phyloP scores from a whole-genome alignment of 176 grass and related monocot species.

The Zea luxurians region DNA sequence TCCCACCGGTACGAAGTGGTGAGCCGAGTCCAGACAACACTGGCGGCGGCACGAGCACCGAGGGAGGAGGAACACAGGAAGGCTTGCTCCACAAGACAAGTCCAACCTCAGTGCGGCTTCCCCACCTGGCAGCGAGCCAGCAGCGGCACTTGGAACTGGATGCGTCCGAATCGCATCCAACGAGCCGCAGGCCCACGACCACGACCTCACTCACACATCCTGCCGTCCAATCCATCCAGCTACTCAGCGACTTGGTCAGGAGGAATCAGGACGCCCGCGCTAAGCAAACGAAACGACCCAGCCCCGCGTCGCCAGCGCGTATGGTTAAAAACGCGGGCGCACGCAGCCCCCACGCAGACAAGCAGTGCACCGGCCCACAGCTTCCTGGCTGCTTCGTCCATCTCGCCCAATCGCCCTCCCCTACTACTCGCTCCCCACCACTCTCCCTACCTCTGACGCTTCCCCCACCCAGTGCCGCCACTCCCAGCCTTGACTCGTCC shows the following conservation, averaged over 20 bases:
- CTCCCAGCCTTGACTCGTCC: slow-evolving; percentile 8
- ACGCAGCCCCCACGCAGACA: background rate
- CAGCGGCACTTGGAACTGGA: background rate
- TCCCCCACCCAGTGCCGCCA: background rate
- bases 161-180: background rate
- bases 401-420: background rate
- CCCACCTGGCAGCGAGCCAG: background rate
- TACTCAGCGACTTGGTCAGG: background rate
- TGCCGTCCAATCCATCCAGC: background rate
- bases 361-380: background rate
- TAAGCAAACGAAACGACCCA: slow-evolving; percentile 39
- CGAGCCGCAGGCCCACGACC: background rate
- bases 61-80: background rate
- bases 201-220: background rate
- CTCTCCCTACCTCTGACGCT: background rate
- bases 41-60: background rate
- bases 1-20: background rate
- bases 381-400: slow-evolving; percentile 16
- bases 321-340: slow-evolving; percentile 7
- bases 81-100: slow-evolving; percentile 20
- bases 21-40: background rate
- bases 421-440: background rate
- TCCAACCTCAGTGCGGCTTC: background rate
- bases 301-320: background rate
- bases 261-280: slow-evolving; percentile 22